Conservation (phyloP, 1,284 basidiomycete species). For the Leccinum huronense region DNA sequence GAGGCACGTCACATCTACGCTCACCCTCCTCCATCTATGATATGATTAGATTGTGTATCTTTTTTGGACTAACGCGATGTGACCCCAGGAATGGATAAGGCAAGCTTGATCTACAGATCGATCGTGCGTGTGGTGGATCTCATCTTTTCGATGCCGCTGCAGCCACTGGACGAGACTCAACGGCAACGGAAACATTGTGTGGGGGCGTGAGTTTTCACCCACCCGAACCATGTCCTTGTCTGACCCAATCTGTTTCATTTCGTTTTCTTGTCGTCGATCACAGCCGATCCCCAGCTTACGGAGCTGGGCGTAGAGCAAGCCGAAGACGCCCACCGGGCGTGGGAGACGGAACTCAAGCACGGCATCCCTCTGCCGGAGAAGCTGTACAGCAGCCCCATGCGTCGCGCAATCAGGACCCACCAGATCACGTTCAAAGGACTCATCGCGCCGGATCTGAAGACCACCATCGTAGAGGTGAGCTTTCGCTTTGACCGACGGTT, state of each 20-base stretch:
- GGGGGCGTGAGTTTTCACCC: slow-evolving; percentile 66
- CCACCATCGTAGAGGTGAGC: slow-evolving; percentile 53
- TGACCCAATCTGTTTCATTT: not conserved
- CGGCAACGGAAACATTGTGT: slow-evolving; percentile 69
- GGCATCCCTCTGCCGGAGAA: slow-evolving; percentile 61
- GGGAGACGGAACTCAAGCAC: slow-evolving; percentile 53
- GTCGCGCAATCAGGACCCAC: slow-evolving; percentile 69
- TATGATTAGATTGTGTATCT: not conserved
- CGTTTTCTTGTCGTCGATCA: slow-evolving; percentile 8
- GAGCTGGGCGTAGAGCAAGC: slow-evolving; percentile 67
- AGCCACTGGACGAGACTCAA: slow-evolving; percentile 64
- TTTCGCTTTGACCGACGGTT: not conserved
- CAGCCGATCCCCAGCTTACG: slow-evolving; percentile 78
- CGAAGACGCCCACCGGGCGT: slow-evolving; percentile 48
- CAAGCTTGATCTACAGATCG: slow-evolving; percentile 32
- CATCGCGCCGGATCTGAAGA: slow-evolving; percentile 31
- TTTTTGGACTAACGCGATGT: slow-evolving; percentile 1
- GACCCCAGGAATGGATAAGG: slow-evolving; percentile 53
- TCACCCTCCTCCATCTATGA: slow-evolving; percentile 2
- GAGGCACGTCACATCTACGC: slow-evolving; percentile 36
- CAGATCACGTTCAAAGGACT: slow-evolving; percentile 55
- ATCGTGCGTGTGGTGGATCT: not conserved
- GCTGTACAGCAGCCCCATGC: slow-evolving; percentile 72
- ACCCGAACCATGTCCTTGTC: not conserved
- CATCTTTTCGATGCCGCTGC: not conserved